Evolutionary conservation across 2,329 filamentous ascomycete genomes (phyloP), one percentile per base, ranked within the genome.

Genomic region (Ascochyta pisi): DNA sequence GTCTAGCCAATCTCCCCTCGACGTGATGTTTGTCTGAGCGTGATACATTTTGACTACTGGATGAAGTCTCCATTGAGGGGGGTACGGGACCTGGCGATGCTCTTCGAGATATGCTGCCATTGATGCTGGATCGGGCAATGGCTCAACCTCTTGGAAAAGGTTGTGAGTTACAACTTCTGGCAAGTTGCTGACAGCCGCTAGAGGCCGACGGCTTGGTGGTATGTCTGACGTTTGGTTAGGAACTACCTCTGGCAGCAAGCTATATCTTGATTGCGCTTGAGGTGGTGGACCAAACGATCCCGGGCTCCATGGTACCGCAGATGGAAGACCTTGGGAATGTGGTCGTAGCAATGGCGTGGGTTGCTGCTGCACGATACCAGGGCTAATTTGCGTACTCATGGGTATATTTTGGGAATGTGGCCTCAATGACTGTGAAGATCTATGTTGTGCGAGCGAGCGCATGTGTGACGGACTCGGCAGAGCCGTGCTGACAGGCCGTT

Each of bases 41-140:
- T 73, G 68, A 12, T 73, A 63, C 12, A 60, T 69, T 16, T 61
- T 57, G 5, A 64, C 29, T 2, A 63, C 39, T 0, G 71, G 65
- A 15, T 60, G 50, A 6, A 68, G 63, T 10, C 39, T 52, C 72
- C 72, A 75, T 45, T 73, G 70, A 33, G 66, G 65, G 8, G 72
- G 72, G 46, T 71, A 68, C 3, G 71, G 70, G 3, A 70, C 63
- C 46, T 71, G 65, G 4, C 63, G 64, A 44, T 73, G 55, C 26
- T 59, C 37, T 44, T 74, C 71, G 1, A 74, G 58, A 54, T 73
- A 70, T 12, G 49, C 26, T 9, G 68, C 55, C 42, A 71, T 16
- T 6, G 61, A 58, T 1, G 26, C 31, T 22, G 65, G 54, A 22
- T 65, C 60, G 22, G 54, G 49, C 22, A 50, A 45, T 23, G 55